These are phyloP conservation scores for Heterobasidion occidentale DNA, from an alignment of 1,284 basidiomycete species.

Conservation along the genomic window DNA sequence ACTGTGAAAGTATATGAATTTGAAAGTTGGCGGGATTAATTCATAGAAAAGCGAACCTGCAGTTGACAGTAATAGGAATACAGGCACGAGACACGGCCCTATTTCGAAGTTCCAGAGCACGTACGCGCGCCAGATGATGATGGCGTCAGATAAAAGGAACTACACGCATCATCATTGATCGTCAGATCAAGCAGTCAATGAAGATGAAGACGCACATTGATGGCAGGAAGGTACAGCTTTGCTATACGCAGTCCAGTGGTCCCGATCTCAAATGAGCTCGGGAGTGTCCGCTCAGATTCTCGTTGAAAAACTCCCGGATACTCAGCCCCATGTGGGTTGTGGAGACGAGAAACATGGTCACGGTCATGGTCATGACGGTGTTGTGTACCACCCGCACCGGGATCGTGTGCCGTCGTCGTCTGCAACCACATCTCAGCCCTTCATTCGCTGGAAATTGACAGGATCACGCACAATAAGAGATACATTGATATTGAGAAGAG, in stretches of 20 bases:
- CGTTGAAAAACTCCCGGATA: not conserved
- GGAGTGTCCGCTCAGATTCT: not conserved
- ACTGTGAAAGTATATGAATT: not conserved
- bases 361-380: not conserved
- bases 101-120: conserved; percentile 2
- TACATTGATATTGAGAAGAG: not conserved
- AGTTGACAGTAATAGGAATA: not conserved
- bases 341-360: not conserved
- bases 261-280: not conserved
- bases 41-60: not conserved
- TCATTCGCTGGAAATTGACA: not conserved
- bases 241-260: not conserved
- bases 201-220: not conserved
- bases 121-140: conserved; percentile 2
- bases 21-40: not conserved
- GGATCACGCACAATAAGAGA: not conserved
- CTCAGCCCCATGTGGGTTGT: not conserved
- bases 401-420: not conserved
- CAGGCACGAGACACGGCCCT: not conserved
- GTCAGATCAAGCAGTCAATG: not conserved
- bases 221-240: not conserved
- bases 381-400: not conserved
- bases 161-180: not conserved
- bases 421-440: not conserved
- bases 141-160: conserved; percentile 1